Percentiles rank a stretch among this genome's conserved stretches.
phyloP scores from a whole-genome alignment of 2,329 filamentous ascomycete genomes.

The Reticulascus tulasneorum region DNA sequence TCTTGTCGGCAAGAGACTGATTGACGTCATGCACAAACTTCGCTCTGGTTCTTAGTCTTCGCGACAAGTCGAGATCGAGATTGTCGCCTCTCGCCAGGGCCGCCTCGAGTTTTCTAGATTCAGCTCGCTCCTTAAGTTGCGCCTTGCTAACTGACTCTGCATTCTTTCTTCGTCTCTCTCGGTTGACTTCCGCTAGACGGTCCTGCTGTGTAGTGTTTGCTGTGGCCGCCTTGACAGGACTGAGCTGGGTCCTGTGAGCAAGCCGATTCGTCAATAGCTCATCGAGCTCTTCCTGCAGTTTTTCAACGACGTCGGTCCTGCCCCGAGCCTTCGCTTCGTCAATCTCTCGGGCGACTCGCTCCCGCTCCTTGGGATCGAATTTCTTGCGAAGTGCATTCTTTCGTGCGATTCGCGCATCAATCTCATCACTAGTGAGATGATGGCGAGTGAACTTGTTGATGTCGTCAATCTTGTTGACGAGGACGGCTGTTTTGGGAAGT shows the following conservation, averaged over 20 bases:
- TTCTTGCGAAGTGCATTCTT: constrained; percentile 65
- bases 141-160: constrained; percentile 88
- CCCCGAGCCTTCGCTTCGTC: constrained; percentile 62
- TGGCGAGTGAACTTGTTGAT: constrained; percentile 78
- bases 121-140: constrained; percentile 74
- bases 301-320: constrained; percentile 53
- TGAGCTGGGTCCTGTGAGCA: constrained; percentile 66
- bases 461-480: constrained; percentile 70
- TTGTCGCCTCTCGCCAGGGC: constrained; percentile 61
- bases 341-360: constrained; percentile 60
- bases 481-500: constrained; percentile 66
- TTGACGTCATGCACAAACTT: constrained; percentile 66
- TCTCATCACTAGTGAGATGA: constrained; percentile 76
- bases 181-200: constrained; percentile 77
- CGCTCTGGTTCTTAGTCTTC: constrained; percentile 62
- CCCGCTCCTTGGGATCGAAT: constrained; percentile 63
- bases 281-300: constrained; percentile 58
- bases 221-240: constrained; percentile 47
- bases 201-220: constrained; percentile 67
- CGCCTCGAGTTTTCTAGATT: constrained; percentile 55
- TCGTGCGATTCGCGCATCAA: constrained; percentile 72
- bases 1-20: constrained; percentile 25
- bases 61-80: constrained; percentile 53
- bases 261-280: constrained; percentile 64
- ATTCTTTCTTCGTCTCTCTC: constrained; percentile 78